Base-by-base conservation (phyloP, 495 filamentous ascomycete genomes). In the Staphylotrichum tortipilum region DNA sequence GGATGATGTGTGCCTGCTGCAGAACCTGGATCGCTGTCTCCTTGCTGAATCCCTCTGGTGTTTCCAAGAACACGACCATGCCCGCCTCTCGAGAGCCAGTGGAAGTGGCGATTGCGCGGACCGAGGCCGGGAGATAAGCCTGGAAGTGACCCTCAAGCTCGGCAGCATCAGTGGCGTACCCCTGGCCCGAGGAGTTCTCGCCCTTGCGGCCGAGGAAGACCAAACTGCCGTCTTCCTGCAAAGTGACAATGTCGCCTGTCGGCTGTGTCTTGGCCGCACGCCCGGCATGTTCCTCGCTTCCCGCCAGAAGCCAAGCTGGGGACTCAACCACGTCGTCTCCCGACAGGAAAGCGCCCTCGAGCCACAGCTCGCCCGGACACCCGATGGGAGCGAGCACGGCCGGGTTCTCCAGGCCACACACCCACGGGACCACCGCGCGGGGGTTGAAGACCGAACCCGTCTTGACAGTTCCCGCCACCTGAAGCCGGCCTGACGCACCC, bases 301-400 rank as follows among this genome's bases (percentile, higher is more conserved):
- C 52, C 2, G 48, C 35, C 3, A 52, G 2, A 1, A 58, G 34
- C 56, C 56, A 58, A 1, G 48, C 14, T 4, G 56, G 57, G 17
- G 41, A 52, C 4, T 52, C 29, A 2, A 78, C 51, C 3, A 38
- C 40, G 42, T 83, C 76, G 3, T 74, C 71, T 4, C 82, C 73
- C 45, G 89, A 86, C 34, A 86, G 70, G 29, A 10, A 66, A 54
- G 8, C 84, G 79, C 30, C 75, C 24, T 81, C 82, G 14, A 91
- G 73, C 60, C 82, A 86, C 4, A 94, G 75, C 60, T 94, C 88
- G 6, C 88, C 88, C 29, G 85, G 65, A 7, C 75, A 77, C 8
- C 88, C 88, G 8, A 83, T 72, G 7, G 86, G 64, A 4, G 82
- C 78, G 9, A 83, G 77, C 15, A 40, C 48, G 14, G 56, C 17